These are phyloP conservation scores for Sporisorium exsertum DNA, from an alignment of 1,284 basidiomycete genomes.

Conservation along the genomic window DNA sequence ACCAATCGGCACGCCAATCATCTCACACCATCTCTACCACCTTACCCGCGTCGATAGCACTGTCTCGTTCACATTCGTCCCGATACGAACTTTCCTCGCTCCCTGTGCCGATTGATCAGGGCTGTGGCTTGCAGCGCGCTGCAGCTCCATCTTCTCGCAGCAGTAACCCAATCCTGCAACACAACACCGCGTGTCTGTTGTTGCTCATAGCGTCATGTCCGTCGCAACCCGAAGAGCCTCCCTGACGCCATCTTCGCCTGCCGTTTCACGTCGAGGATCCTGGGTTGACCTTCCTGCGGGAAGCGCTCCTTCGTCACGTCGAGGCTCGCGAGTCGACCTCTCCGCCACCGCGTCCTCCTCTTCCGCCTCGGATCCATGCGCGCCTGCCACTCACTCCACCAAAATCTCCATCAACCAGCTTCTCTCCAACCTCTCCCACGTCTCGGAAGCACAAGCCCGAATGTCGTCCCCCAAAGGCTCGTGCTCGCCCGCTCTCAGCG, in stretches of 20 bases:
- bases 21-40: not conserved
- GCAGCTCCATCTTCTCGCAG: conserved; percentile 5
- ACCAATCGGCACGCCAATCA: not conserved
- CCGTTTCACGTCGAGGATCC: conserved; percentile 37
- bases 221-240: conserved; percentile 39
- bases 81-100: conserved; percentile 1
- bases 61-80: not conserved
- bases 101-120: conserved; percentile 2
- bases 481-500: conserved; percentile 13
- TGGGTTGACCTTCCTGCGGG: conserved; percentile 31
- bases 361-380: conserved; percentile 3
- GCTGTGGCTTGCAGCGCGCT: conserved; percentile 6
- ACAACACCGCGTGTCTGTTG: not conserved
- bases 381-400: conserved; percentile 17
- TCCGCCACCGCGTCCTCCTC: conserved; percentile 14
- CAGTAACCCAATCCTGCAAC: not conserved
- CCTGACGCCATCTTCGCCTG: conserved; percentile 42
- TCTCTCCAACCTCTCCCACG: conserved; percentile 30
- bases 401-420: conserved; percentile 39
- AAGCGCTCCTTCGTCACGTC: conserved; percentile 27
- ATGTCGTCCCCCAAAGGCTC: conserved; percentile 35
- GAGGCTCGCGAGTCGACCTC: conserved; percentile 36
- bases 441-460: conserved; percentile 10
- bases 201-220: conserved; percentile 28
- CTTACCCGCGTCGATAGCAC: not conserved